These are phyloP conservation scores for Oryza meridionalis DNA, from an alignment of 176 grass and related monocot species.

Conservation along the genomic window DNA sequence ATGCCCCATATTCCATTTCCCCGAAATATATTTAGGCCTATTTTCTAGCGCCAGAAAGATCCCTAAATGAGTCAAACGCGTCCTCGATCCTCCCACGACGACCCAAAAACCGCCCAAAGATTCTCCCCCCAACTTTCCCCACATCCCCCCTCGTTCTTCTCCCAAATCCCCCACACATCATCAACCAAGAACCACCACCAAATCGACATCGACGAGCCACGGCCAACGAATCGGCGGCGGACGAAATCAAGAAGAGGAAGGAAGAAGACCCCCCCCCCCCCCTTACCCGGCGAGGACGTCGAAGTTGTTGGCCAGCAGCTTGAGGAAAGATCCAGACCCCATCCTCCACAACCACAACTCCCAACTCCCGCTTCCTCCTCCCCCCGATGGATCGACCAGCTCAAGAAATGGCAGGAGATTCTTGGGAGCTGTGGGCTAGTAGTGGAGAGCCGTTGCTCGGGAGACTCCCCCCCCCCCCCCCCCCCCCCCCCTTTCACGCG, in stretches of 20 bases:
- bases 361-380: neutral
- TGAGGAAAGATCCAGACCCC: slow-evolving; percentile 94
- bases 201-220: neutral
- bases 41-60: neutral
- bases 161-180: neutral
- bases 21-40: neutral
- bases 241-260: neutral
- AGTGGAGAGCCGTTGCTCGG: slow-evolving; percentile 10
- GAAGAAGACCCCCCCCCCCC: no score
- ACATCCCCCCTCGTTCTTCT: neutral
- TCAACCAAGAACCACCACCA: neutral
- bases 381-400: neutral
- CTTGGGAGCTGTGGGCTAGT: neutral
- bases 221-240: neutral
- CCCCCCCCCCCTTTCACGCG: neutral
- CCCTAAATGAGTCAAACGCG: neutral
- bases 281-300: slow-evolving; percentile 82
- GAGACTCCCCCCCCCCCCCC: no score
- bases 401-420: neutral
- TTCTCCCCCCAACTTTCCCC: slow-evolving; percentile 21
- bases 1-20: neutral
- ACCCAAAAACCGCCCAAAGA: slow-evolving; percentile 14
- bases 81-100: neutral
- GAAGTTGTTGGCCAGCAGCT: slow-evolving; percentile 85
- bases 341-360: slow-evolving; percentile 42